Evolutionary conservation across 495 filamentous ascomycete species (phyloP).

Genomic region (Trichoderma reesei): DNA sequence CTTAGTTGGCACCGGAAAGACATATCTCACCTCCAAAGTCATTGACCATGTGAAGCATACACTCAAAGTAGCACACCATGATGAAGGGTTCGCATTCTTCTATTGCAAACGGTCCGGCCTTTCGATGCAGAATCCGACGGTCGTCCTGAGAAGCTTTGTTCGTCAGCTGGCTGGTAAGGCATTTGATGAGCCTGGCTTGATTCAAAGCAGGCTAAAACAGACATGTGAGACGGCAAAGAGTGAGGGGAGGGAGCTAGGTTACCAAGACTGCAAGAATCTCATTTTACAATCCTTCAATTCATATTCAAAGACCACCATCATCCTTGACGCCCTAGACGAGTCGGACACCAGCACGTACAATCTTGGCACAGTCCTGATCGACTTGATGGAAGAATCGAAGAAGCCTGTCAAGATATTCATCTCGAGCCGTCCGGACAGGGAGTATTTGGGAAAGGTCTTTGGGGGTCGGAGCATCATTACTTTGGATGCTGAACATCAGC

Average conservation of each 20-base stretch:
- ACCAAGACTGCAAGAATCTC: constrained; percentile 16
- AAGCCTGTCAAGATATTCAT: constrained; percentile 33
- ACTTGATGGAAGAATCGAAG: constrained; percentile 19
- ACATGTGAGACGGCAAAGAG: constrained; percentile 1
- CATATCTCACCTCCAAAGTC: constrained; percentile 25
- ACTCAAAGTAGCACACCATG: constrained; percentile 11
- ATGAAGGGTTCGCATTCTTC: constrained; percentile 32
- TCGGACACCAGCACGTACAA: constrained; percentile 13
- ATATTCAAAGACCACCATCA: constrained; percentile 15
- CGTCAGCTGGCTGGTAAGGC: constrained; percentile 26
- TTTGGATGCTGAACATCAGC: constrained; percentile 25
- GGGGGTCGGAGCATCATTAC: constrained; percentile 20
- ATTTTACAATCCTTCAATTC: constrained; percentile 16
- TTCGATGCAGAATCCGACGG: constrained; percentile 19
- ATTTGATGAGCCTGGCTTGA: constrained; percentile 4
- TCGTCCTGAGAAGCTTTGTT: constrained; percentile 26
- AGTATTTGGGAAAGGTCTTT: constrained; percentile 18
- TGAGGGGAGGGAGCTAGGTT: constrained; percentile 15
- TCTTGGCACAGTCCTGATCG: constrained; percentile 13
- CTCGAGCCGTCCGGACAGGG: constrained; percentile 33
- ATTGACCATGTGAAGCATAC: constrained; percentile 19
- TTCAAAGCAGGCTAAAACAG: constrained; percentile 14
- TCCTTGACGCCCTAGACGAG: constrained; percentile 21
- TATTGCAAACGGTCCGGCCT: constrained; percentile 31
- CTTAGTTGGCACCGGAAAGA: constrained; percentile 25